Conservation (phyloP, 352 stramenopile genomes). For the Paralagenidium karlingii region DNA sequence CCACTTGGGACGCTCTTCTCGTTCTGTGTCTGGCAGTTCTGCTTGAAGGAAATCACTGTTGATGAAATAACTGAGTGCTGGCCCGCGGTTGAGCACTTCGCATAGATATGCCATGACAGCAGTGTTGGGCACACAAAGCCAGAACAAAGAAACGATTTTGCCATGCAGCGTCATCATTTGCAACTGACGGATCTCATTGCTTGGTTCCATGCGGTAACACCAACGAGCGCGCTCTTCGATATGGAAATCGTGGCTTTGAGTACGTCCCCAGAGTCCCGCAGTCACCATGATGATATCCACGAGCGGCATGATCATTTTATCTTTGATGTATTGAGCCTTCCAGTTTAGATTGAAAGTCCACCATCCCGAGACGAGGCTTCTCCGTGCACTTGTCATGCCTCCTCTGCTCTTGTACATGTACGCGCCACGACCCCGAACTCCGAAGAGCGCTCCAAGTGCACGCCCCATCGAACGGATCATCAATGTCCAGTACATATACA, state of each 20-base stretch:
- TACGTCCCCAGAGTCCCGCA: conserved; percentile 26
- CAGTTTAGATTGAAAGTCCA: conserved; percentile 43
- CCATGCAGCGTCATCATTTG: conserved; percentile 58
- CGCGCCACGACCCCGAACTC: conserved; percentile 13
- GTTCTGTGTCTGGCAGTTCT: conserved; percentile 36
- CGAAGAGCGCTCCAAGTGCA: conserved; percentile 19
- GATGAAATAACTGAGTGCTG: conserved; percentile 47
- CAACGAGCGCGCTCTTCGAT: conserved; percentile 40
- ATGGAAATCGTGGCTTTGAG: conserved; percentile 35
- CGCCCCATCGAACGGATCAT: conserved; percentile 35
- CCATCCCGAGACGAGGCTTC: too few species aligned
- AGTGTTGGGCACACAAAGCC: conserved; percentile 36
- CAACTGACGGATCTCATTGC: conserved; percentile 39
- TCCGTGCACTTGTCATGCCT: too few species aligned
- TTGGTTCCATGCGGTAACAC: conserved; percentile 43
- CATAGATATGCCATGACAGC: conserved; percentile 32
- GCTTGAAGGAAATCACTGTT: conserved; percentile 45
- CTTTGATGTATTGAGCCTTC: conserved; percentile 39
- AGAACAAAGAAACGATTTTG: conserved; percentile 50
- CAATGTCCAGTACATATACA: conserved; percentile 32
- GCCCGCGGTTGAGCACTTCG: conserved; percentile 38
- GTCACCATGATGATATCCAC: conserved; percentile 32
- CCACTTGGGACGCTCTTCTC: conserved; percentile 31
- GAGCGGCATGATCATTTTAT: conserved; percentile 44
- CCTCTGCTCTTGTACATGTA: conserved; percentile 38